Conservation (phyloP, 805 yeast species). For the Cephaloascus albidus region DNA sequence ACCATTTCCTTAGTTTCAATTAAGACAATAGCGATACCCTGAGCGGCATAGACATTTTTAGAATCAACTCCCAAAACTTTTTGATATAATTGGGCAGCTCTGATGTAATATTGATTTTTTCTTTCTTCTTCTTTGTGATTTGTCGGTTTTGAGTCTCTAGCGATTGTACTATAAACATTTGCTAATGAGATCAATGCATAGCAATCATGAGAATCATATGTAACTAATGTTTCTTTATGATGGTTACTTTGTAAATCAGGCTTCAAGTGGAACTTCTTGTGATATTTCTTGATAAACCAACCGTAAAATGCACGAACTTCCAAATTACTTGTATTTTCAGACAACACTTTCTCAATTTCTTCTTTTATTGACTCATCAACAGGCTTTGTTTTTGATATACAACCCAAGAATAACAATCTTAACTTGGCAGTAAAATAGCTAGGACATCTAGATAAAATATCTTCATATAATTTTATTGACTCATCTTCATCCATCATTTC, state of each 20-base stretch:
- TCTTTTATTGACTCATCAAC: slow-evolving; percentile 36
- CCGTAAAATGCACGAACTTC: slow-evolving; percentile 89
- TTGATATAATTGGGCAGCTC: slow-evolving; percentile 89
- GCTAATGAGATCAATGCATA: slow-evolving; percentile 89
- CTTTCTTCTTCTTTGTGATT: slow-evolving; percentile 43
- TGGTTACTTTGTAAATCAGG: slow-evolving; percentile 62
- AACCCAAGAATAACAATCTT: slow-evolving; percentile 56
- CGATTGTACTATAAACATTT: slow-evolving; percentile 74
- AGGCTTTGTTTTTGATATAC: slow-evolving; percentile 27
- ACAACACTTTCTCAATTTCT: slow-evolving; percentile 47
- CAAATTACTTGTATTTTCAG: slow-evolving; percentile 46
- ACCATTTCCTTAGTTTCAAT: slow-evolving; percentile 74
- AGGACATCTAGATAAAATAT: slow-evolving; percentile 53
- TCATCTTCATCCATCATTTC: slow-evolving; percentile 38
- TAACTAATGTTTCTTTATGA: slow-evolving; percentile 76
- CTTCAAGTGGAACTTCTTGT: slow-evolving; percentile 37
- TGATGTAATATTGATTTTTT: slow-evolving; percentile 63
- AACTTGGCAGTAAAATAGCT: slow-evolving; percentile 67
- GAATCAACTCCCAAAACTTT: slow-evolving; percentile 83
- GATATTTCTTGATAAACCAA: slow-evolving; percentile 69
- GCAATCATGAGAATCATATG: slow-evolving; percentile 77
- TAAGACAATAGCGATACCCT: slow-evolving; percentile 89
- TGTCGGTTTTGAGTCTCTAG: slow-evolving; percentile 50
- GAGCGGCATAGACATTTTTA: slow-evolving; percentile 89
- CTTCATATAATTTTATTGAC: slow-evolving; percentile 39